Percentiles rank a stretch among this genome's conserved stretches.
Evolutionary conservation across 495 filamentous ascomycete genomes (phyloP).

Genomic region (Sphaerosporella brunnea): DNA sequence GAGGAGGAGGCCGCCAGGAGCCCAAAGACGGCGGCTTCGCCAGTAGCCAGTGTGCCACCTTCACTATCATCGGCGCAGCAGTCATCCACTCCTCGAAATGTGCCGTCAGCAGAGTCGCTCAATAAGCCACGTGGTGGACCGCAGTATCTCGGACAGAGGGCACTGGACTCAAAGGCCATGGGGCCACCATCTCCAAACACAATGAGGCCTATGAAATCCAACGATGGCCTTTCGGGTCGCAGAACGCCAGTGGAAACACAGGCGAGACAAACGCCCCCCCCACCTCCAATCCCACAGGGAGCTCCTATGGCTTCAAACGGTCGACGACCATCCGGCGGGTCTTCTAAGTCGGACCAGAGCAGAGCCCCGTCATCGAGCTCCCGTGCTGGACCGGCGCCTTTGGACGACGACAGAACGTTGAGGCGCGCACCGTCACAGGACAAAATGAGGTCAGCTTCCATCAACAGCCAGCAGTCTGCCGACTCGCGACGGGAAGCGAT

Average conservation of each 20-base stretch:
- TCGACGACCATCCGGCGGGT: conserved; percentile 20
- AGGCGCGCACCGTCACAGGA: conserved; percentile 21
- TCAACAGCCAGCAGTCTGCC: conserved; percentile 16
- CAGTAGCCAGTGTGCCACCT: not conserved
- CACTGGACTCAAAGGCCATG: not conserved
- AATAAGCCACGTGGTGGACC: not conserved
- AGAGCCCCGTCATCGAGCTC: conserved; percentile 13
- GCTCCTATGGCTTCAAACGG: conserved; percentile 1
- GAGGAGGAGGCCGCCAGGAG: conserved; percentile 13
- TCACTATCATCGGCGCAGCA: conserved; percentile 12
- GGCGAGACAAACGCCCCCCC: not conserved
- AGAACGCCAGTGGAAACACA: conserved; percentile 1
- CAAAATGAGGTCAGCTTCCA: conserved; percentile 18
- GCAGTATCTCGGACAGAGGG: not conserved
- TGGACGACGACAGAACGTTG: conserved; percentile 13
- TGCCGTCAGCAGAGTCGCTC: conserved; percentile 19
- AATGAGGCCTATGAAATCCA: not conserved
- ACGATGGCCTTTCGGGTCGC: not conserved
- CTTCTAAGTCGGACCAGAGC: conserved; percentile 20
- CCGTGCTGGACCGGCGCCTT: conserved; percentile 7
- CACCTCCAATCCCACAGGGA: not conserved
- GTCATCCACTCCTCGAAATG: conserved; percentile 13
- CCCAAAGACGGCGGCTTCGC: not conserved
- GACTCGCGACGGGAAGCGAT: conserved; percentile 11
- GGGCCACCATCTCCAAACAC: not conserved